Evolutionary conservation across 148 eudicot genomes (phyloP), one percentile per base, ranked within the genome.

Genomic region (Vaccinium myrtillus): DNA sequence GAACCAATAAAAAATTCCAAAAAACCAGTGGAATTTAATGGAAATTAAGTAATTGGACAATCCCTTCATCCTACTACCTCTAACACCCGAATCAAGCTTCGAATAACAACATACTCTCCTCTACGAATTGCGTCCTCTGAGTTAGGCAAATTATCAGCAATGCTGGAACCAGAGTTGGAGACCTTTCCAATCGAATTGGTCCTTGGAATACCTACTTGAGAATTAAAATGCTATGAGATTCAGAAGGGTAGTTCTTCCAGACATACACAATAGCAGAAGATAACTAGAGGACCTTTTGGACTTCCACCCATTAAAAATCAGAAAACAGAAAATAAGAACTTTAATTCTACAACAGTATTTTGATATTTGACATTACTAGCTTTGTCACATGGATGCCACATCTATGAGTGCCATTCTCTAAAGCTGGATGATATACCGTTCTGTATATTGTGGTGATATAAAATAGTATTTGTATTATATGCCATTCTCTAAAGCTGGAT

Each of bases 91-190:
- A 92, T 90, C 89, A 96, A 91, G 88, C 98, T 96, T 92, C 98
- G 91, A 86, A 96, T 94, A 76, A 96, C 98, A 16, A 94, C 88
- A 91, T 94, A 96, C 88, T 96, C 98, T 85, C 98, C 98, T 87
- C 98, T 94, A 73, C 92, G 96, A 86, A 94, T 86, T 73, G 95
- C 94, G 84, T 94, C 98, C 88, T 94, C 96, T 58, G 98, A 91
- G 83, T 90, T 92, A 82, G 89, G 91, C 80, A 91, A 80, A 81
- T 89, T 91, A 84, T 93, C 88, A 74, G 85, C 87, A 53, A 90
- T 77, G 82, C 89, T 88, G 78, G 88, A 88, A 78, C 84, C 82
- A 54, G 89, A 86, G 76, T 88, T 97, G 87, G 93, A 93, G 81
- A 96, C 87, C 86, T 86, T 91, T 43, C 98, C 98, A 79, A 93